phyloP scores from a whole-genome alignment of 2,329 filamentous ascomycete species.

The Ophiostoma montium region DNA sequence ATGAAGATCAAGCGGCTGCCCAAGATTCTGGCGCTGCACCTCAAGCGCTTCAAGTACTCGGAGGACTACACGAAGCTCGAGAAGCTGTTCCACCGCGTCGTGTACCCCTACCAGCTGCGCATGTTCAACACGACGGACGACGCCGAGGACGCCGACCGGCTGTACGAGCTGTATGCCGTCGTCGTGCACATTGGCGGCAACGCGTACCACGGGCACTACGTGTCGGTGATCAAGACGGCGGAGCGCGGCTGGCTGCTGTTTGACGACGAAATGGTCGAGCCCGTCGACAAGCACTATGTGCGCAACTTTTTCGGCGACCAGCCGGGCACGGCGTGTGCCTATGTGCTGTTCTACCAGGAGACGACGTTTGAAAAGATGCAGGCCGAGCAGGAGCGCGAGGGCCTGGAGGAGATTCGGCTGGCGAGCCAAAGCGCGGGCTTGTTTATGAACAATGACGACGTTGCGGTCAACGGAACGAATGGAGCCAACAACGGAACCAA shows the following conservation, averaged over 20 bases:
- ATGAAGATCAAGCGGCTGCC: slow-evolving; percentile 98
- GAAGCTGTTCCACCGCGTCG: slow-evolving; percentile 91
- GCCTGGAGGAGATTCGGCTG: slow-evolving; percentile 45
- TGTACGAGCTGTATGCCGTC: slow-evolving; percentile 95
- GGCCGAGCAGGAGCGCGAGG: slow-evolving; percentile 74
- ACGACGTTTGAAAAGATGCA: slow-evolving; percentile 54
- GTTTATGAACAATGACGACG: slow-evolving; percentile 22
- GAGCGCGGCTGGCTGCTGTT: slow-evolving; percentile 93
- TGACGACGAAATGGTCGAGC: slow-evolving; percentile 97
- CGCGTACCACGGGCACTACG: slow-evolving; percentile 94
- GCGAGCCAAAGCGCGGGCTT: slow-evolving; percentile 27
- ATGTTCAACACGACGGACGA: slow-evolving; percentile 97
- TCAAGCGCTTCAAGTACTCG: slow-evolving; percentile 97
- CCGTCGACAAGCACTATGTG: slow-evolving; percentile 91
- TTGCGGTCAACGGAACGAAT: slow-evolving; percentile 25
- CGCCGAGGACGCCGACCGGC: slow-evolving; percentile 76
- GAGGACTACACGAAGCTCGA: slow-evolving; percentile 87
- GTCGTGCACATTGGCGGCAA: slow-evolving; percentile 96
- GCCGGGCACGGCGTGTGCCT: slow-evolving; percentile 81
- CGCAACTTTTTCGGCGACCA: slow-evolving; percentile 95
- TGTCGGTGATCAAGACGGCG: slow-evolving; percentile 93
- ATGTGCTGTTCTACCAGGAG: slow-evolving; percentile 96
- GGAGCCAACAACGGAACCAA: not conserved
- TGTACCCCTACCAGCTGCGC: slow-evolving; percentile 91
- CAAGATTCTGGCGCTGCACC: slow-evolving; percentile 76